Evolutionary conservation across 441 rosid species (phyloP), one percentile per base, ranked within the genome.

Genomic region (Erodium moschatum): DNA sequence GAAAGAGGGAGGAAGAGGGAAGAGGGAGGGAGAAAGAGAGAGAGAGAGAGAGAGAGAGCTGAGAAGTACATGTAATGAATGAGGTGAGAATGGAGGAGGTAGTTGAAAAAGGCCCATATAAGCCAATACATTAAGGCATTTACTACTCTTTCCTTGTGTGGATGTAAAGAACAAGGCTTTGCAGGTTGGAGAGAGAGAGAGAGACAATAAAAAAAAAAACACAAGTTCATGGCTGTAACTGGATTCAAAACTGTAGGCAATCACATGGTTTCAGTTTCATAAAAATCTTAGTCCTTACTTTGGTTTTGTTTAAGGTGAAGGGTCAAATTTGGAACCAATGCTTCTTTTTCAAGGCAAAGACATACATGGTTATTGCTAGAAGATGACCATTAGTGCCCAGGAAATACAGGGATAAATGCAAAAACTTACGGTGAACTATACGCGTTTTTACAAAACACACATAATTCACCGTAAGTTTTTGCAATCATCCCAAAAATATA

Each of bases 81-180:
- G 62, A 54, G 62, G 18, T 54, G 62, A 19, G 62, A 54, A 54
- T 16, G 62, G 21, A 18, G 69, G 77, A 20, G 73, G 81, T 54
- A 7, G 82, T 79, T 83, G 75, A 68, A 68, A 61, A 18, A 61
- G 44, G 68, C 61, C 69, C 68, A 72, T 31, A 31, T 31, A 31
- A 31, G 0, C 27, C 0, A 24, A 24, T 24, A 2, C 27, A 24
- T 24, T 24, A 24, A 24, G 27, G 27, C 27, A 31, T 31, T 31
- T 31, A 31, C 4, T 31, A 31, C 6, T 31, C 35, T 24, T 24
- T 24, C 35, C 6, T 31, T 31, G 4, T 31, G 35, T 31, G 1
- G 5, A 31, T 31, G 35, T 3, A 31, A 31, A 31, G 35, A 5
- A 31, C 35, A 31, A 31, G 35, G 35, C 27, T 24, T 24, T 24